Conservation (phyloP, 1,284 basidiomycete species). For the Marasmius fiardii region DNA sequence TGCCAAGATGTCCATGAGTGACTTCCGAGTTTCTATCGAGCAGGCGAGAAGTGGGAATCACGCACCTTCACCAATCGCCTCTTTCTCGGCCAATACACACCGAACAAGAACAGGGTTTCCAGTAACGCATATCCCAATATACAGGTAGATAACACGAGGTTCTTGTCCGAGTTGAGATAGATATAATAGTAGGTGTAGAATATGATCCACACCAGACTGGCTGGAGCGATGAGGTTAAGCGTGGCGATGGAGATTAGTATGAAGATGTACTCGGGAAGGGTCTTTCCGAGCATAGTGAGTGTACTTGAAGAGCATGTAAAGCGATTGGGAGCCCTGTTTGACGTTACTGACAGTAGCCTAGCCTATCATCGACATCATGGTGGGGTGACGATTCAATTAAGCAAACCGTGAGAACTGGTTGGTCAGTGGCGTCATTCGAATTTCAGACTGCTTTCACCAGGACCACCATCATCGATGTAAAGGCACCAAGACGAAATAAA, state of each 20-base stretch:
- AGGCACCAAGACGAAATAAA: too few relatives aligned
- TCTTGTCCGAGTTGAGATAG: conserved; percentile 22
- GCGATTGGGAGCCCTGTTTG: too few relatives aligned
- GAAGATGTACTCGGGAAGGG: conserved; percentile 48
- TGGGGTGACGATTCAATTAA: too few relatives aligned
- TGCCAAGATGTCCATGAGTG: conserved; percentile 7
- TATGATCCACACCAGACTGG: conserved; percentile 39
- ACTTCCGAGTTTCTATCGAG: background rate
- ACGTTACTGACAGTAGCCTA: too few relatives aligned
- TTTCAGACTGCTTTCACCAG: too few relatives aligned
- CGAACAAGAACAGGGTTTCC: conserved; percentile 47
- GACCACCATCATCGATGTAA: too few relatives aligned
- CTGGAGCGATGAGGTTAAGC: conserved; percentile 47
- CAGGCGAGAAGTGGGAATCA: background rate
- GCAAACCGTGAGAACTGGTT: too few relatives aligned
- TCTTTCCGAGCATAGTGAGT: conserved; percentile 39
- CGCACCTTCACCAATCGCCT: conserved; percentile 45
- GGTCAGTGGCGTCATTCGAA: too few relatives aligned
- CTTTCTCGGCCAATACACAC: conserved; percentile 47
- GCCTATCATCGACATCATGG: too few relatives aligned
- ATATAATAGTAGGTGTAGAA: conserved; percentile 21
- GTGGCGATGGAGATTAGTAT: conserved; percentile 44
- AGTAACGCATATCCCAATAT: conserved; percentile 32
- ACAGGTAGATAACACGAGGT: conserved; percentile 27
- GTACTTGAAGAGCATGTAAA: too few relatives aligned